Percentiles rank a stretch among this genome's conserved stretches.
Conservation (phyloP, 2,329 filamentous ascomycete genomes). For the Fusarium circinatum region DNA sequence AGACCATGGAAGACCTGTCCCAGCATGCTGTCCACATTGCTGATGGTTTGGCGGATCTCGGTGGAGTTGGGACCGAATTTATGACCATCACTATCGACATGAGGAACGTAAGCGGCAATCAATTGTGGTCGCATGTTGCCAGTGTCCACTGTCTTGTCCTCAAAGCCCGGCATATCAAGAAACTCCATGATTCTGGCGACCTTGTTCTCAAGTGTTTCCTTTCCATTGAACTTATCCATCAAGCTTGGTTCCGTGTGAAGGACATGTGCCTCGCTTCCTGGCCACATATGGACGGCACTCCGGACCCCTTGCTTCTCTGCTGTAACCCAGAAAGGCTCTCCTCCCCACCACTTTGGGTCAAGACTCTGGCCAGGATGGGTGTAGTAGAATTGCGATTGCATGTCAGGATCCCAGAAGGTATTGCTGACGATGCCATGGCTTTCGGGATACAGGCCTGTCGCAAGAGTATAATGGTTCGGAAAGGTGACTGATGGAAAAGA, state of each 20-base stretch:
- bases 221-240: constrained; percentile 84
- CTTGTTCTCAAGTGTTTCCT: constrained; percentile 79
- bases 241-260: constrained; percentile 78
- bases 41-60: constrained; percentile 83
- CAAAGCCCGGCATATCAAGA: constrained; percentile 81
- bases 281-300: constrained; percentile 97
- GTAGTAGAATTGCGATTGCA: constrained; percentile 86
- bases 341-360: constrained; percentile 92
- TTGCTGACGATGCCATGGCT: constrained; percentile 94
- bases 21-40: constrained; percentile 84
- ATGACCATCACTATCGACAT: constrained; percentile 90
- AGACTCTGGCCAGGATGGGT: constrained; percentile 80
- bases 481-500: constrained; percentile 98
- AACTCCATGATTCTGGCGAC: constrained; percentile 82
- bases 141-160: constrained; percentile 62
- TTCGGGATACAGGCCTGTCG: constrained; percentile 92
- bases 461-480: constrained; percentile 93
- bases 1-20: constrained; percentile 79
- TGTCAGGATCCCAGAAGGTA: constrained; percentile 87
- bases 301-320: constrained; percentile 84
- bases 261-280: constrained; percentile 90
- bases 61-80: constrained; percentile 94
- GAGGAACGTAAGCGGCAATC: constrained; percentile 93
- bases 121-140: constrained; percentile 80
- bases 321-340: constrained; percentile 93